Evolutionary conservation across 192 early-diverging fungal species (phyloP).

Genomic region (Neocallimastix lanati): DNA sequence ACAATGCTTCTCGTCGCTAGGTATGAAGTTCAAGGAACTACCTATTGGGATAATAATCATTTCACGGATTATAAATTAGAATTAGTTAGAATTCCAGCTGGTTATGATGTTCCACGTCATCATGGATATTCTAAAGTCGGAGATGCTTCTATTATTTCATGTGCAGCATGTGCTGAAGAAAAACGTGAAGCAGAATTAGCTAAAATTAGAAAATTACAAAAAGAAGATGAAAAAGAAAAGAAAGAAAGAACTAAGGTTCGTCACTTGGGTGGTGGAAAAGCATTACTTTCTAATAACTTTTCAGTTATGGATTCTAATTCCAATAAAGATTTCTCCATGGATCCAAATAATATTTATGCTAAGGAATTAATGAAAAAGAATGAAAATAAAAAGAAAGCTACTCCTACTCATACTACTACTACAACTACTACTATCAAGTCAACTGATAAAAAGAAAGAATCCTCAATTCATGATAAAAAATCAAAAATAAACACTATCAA

Average conservation of each 20-base stretch:
- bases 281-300: neutral
- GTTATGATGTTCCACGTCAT: neutral
- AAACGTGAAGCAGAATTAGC: neutral
- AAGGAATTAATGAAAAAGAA: neutral
- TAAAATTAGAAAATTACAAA: neutral
- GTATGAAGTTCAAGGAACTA: neutral
- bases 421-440: too few relatives aligned
- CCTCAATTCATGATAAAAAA: neutral
- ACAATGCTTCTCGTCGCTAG: neutral
- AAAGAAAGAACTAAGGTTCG: neutral
- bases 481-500: neutral
- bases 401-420: neutral
- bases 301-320: neutral
- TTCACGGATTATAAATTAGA: neutral
- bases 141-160: neutral
- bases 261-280: neutral
- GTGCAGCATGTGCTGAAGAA: neutral
- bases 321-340: neutral
- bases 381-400: neutral
- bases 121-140: neutral
- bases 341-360: neutral
- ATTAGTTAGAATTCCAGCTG: neutral
- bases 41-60: neutral
- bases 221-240: neutral
- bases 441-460: neutral